Base-by-base conservation (phyloP, 192 early-diverging fungal species). In the Mortierella alpina region DNA sequence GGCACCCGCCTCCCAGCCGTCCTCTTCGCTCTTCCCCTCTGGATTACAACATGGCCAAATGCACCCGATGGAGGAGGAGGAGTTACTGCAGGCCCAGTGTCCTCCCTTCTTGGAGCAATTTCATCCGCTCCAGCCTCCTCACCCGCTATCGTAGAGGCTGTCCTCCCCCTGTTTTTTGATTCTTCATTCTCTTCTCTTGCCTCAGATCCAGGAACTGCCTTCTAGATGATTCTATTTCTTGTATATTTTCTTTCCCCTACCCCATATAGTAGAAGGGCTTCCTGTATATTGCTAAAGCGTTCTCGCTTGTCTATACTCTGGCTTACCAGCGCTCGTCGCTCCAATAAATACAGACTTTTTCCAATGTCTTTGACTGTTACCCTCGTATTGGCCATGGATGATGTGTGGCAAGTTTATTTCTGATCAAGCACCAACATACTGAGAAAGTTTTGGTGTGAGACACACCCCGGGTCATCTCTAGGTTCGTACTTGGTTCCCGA, bases 71-170 rank as follows among this genome's bases (percentile, higher is more conserved):
- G 55, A 57, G 9, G 62, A 41, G 14, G 71, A 65, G 31, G 13
- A 49, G 15, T 23, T 20, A 39, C 10, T 12, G 22, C 65, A 46
- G 15, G 31, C 31, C 31, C 71, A 72, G n/a, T 22, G 42, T 1
- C 53, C 62, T 7, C 31, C 31, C 31, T 58, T 65, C 54, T 64
- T 65, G 49, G 71, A 73, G 14, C 71, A 41, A 40, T 47, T 47
- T 2, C 62, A 73, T 51, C 71, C 53, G 7, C 63, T 73, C n/a
- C 71, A 73, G 55, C 56, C 71, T 18, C 71, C 71, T 22, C 71
- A 65, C 31, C 71, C 62, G 13, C 53, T 73, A 45, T 65, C 65
- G 62, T 73, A 61, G 48, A 52, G 40, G n/a, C 13, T 8, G 31
- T 13, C 9, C n/a, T n/a, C n/a, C n/a, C n/a, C 22, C 54, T 56